Percentiles rank a stretch among this genome's conserved stretches.
Conservation (phyloP, 192 early-diverging fungal genomes). For the Linnemannia hyalina region DNA sequence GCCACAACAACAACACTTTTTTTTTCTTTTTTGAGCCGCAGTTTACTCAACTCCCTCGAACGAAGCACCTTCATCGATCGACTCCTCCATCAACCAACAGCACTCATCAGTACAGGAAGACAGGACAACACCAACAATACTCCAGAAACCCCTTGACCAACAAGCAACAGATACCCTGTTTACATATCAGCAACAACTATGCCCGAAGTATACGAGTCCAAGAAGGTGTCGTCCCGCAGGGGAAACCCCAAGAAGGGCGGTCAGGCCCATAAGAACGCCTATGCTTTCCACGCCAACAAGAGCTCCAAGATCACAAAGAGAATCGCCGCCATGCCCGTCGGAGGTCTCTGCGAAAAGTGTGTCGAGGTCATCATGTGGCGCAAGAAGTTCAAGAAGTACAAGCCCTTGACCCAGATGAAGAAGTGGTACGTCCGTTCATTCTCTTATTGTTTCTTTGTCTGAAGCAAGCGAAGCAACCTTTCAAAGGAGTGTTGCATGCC, state of each 20-base stretch:
- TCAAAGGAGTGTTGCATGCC: no score
- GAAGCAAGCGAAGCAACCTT: not conserved
- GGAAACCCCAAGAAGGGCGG: conserved; percentile 76
- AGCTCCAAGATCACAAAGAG: conserved; percentile 81
- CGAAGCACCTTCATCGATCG: not conserved
- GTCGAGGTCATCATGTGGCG: conserved; percentile 84
- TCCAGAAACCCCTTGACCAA: not conserved
- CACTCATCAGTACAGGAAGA: not conserved
- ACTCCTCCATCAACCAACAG: not conserved
- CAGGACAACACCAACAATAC: not conserved
- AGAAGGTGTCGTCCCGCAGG: conserved; percentile 65
- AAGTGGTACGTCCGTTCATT: conserved; percentile 73
- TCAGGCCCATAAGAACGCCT: conserved; percentile 92
- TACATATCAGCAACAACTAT: not conserved
- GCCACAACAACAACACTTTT: conserved; percentile 9
- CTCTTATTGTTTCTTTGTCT: conserved; percentile 6
- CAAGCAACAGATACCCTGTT: not conserved
- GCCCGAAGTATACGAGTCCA: conserved; percentile 50
- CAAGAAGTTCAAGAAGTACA: conserved; percentile 97
- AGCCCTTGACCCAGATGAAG: conserved; percentile 91
- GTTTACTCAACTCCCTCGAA: not conserved
- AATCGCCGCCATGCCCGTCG: conserved; percentile 83
- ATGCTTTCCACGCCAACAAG: conserved; percentile 90
- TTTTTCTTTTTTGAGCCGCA: not conserved
- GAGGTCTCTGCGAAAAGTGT: conserved; percentile 84